Evolutionary conservation across 768 basidiomycete species (phyloP), one percentile per base, ranked within the genome.

Genomic region (Tephrocybe sp.): DNA sequence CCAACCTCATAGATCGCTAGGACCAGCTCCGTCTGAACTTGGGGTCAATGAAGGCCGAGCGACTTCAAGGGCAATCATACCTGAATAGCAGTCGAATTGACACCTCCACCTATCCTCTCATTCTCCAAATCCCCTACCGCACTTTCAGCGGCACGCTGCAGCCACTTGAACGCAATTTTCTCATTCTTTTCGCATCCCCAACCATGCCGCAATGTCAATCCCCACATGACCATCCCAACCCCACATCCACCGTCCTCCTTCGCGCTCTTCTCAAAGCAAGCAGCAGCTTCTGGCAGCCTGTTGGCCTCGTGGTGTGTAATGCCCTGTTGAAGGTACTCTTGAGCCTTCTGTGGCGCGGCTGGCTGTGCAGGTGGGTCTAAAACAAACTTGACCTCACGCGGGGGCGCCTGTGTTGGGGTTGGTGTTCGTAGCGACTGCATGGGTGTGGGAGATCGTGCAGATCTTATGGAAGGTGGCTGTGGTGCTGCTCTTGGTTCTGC

Each of bases 161-260:
- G 68, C 90, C 91, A 95, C 62, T 79, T 81, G 69, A 94, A 95
- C 8, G 83, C 93, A 33, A 73, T 68, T 65, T 78, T 81, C 66
- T 93, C 90, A 59, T 92, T 83, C 77, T 88, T 85, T 63, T 77
- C 70, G 57, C 85, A 84, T 2, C 93, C 93, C 93, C 93, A 96
- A 1, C 92, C 93, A 64, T 93, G 90, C 45, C 93, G 74, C 60
- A 93, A 70, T 25, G 90, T 75, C 36, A 96, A 71, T 0, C 93
- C 93, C 80, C 88, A 94, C 89, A 96, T 92, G 53, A 95, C 68
- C 91, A 93, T 94, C 15, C 93, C 93, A 3, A 91, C 84, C 1
- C 86, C 87, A 61, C 88, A 93, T 1, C 91, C 93, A 1, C 92
- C 92, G 45, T 75, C 70, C 54, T 81, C 73, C 47, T 74, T 88